phyloP scores from a whole-genome alignment of 805 yeast genomes.

The Torulaspora maleeae region DNA sequence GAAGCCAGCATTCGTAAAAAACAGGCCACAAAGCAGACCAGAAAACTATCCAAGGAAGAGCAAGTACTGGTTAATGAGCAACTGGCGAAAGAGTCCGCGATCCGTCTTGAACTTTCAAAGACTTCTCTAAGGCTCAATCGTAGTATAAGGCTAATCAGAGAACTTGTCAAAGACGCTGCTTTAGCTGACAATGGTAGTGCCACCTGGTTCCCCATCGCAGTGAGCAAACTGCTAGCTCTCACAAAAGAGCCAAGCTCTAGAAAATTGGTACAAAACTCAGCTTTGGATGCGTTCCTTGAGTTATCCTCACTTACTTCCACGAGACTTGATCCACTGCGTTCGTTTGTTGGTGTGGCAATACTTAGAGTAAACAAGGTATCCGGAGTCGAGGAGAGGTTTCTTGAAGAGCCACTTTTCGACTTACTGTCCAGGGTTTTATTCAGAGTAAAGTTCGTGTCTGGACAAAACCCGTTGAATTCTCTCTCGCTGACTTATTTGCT shows the following conservation, averaged over 20 bases:
- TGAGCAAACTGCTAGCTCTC: conserved; percentile 45
- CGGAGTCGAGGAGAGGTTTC: conserved; percentile 42
- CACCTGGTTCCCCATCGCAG: conserved; percentile 70
- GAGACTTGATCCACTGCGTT: conserved; percentile 48
- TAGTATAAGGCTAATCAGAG: conserved; percentile 48
- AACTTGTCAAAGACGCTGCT: conserved; percentile 48
- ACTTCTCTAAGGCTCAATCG: conserved; percentile 41
- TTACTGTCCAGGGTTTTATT: conserved; percentile 64
- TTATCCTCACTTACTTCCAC: conserved; percentile 50
- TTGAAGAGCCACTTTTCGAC: conserved; percentile 50
- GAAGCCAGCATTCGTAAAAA: conserved; percentile 79
- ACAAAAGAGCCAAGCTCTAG: conserved; percentile 35
- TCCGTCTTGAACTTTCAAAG: conserved; percentile 45
- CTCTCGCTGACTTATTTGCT: conserved; percentile 65
- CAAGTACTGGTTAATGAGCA: conserved; percentile 58
- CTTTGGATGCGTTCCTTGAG: conserved; percentile 48
- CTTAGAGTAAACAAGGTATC: conserved; percentile 51
- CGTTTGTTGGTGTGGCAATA: conserved; percentile 63
- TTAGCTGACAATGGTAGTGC: conserved; percentile 59
- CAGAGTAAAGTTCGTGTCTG: conserved; percentile 67
- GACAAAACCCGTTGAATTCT: conserved; percentile 65
- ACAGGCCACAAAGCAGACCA: conserved; percentile 48
- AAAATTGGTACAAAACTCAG: conserved; percentile 41
- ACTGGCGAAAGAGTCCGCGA: conserved; percentile 52
- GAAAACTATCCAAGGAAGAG: conserved; percentile 75